Evolutionary conservation across 2,329 filamentous ascomycete genomes (phyloP), one percentile per base, ranked within the genome.

Genomic region (Epichloe sylvatica): DNA sequence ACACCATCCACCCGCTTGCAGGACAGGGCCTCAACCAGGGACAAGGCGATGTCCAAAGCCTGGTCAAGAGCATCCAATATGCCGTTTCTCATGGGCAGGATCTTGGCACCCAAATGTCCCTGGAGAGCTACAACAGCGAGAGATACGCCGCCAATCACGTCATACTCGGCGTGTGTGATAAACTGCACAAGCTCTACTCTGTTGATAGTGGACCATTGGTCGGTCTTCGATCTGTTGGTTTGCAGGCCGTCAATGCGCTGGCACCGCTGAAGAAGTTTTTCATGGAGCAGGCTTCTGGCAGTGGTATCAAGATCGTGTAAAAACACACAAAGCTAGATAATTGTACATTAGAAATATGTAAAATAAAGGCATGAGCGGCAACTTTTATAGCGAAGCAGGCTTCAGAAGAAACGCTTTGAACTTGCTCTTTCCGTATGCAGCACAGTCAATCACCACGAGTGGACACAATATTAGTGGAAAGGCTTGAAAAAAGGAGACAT

Each of bases 21-120:
- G 92, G 92, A 1, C 92, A 97, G 66, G 92, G 92, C 1, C 74
- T 98, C 13, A 98, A 98, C 62, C 85, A 94, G 59, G 92, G 92
- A 1, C 83, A 97, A 54, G 89, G 81, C 17, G 92, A 98, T 62
- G 85, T 92, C 0, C 82, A 87, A 59, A 84, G 84, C 48, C 77
- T 98, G 0, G 80, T 82, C 6, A 76, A 75, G 54, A 81, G 81
- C 0, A 84, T 98, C 46, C 80, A 81, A 52, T 83, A 83, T 56
- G 85, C 88, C 3, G 82, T 94, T 17, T 70, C 74, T 41, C 86
- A 92, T 54, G 92, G 92, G 1, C 85, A 89, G 72, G 92, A 98
- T 61, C 78, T 97, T 34, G 92, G 92, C 23, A 79, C 81, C 17
- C 70, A 78, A 36, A 75, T 94, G 65, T 82, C 84, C 4, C 73